Percentiles rank a stretch among this genome's conserved stretches.
phyloP scores from a whole-genome alignment of 2,329 filamentous ascomycete genomes.

The Fusarium praegraminearum region DNA sequence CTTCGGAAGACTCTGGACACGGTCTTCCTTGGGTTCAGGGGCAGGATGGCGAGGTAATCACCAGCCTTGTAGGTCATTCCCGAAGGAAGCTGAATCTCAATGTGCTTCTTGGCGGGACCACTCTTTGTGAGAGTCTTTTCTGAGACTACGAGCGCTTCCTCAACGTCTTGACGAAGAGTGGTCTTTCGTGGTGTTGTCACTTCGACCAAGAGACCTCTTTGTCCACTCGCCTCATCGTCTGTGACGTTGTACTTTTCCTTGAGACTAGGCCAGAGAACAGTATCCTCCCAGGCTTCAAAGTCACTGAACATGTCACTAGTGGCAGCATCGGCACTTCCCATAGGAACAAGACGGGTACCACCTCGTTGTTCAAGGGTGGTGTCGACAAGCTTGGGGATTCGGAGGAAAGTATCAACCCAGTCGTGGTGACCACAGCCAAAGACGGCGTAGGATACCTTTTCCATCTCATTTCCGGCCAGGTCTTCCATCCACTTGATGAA shows the following conservation, averaged over 20 bases:
- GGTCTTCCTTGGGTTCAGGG: conserved; percentile 73
- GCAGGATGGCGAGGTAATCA: conserved; percentile 81
- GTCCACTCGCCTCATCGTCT: conserved; percentile 7
- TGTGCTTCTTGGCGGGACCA: conserved; percentile 66
- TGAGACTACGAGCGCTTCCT: conserved; percentile 42
- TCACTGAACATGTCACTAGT: conserved; percentile 74
- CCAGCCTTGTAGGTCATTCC: conserved; percentile 76
- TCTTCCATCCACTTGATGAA: conserved; percentile 75
- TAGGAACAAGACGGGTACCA: conserved; percentile 53
- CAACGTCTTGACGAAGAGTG: conserved; percentile 44
- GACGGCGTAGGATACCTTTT: conserved; percentile 72
- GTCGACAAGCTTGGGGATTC: conserved; percentile 73
- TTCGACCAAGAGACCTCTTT: conserved; percentile 38
- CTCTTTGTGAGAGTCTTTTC: conserved; percentile 41
- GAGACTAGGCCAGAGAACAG: conserved; percentile 63
- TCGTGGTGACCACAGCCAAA: conserved; percentile 75
- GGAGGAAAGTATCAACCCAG: conserved; percentile 73
- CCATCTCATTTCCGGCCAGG: conserved; percentile 60
- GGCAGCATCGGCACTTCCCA: conserved; percentile 71
- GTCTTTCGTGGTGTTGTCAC: conserved; percentile 42
- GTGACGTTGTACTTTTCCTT: conserved; percentile 54
- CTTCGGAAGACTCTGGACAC: conserved; percentile 73
- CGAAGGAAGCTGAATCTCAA: conserved; percentile 75
- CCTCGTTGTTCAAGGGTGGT: conserved; percentile 58
- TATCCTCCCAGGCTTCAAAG: conserved; percentile 76